phyloP scores from a whole-genome alignment of 345 rosid genomes.

The Eucalyptus curtisii region DNA sequence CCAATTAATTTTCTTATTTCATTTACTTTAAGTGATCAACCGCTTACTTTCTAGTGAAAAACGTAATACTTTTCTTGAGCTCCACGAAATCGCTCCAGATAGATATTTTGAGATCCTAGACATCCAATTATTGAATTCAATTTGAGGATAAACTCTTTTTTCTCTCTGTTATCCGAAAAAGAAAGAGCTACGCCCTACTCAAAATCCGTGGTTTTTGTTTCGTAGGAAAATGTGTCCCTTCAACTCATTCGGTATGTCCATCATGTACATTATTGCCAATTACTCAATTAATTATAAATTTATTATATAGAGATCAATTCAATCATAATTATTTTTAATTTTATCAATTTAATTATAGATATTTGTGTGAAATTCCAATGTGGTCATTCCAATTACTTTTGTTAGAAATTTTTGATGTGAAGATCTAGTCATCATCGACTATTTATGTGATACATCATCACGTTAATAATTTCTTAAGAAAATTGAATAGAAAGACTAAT shows the following conservation, averaged over 20 bases:
- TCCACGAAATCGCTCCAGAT: background rate
- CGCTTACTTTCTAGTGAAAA: background rate
- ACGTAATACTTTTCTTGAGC: background rate
- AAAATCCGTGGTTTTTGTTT: background rate
- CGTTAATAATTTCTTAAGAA: accelerated
- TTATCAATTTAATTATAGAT: background rate
- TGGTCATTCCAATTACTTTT: background rate
- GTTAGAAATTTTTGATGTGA: too few relatives aligned
- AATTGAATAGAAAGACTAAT: too few relatives aligned
- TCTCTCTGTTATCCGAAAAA: background rate
- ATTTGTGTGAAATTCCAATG: accelerated
- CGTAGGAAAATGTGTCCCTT: background rate
- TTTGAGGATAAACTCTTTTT: background rate
- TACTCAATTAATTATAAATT: background rate
- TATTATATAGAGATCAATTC: background rate
- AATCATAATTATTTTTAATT: accelerated
- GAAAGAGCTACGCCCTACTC: background rate
- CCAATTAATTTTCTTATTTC: background rate
- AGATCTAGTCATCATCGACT: too few relatives aligned
- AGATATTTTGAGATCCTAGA: background rate
- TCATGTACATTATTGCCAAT: background rate
- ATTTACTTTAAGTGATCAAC: background rate
- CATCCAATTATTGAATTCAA: background rate
- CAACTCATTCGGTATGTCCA: background rate
- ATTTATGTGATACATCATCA: too few relatives aligned